Conservation (phyloP, 2,329 filamentous ascomycete species). For the Clonostachys chloroleuca region DNA sequence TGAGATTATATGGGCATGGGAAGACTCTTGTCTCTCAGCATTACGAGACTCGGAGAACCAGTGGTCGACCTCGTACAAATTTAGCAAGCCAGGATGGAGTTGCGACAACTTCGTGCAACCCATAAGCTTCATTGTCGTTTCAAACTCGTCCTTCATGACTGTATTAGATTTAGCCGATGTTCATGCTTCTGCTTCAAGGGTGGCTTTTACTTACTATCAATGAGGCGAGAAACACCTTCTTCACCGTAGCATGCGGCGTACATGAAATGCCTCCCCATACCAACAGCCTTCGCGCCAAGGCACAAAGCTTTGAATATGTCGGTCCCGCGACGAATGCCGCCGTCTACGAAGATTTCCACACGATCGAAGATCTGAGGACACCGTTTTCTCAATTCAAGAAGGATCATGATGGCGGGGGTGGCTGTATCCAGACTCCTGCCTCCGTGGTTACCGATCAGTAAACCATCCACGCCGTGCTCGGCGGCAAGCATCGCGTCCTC, state of each 20-base stretch:
- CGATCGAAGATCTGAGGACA: constrained; percentile 55
- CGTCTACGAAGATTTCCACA: constrained; percentile 59
- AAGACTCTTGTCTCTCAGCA: too few relatives aligned
- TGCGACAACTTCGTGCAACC: neutral
- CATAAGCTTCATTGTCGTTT: neutral
- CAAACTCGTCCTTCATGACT: neutral
- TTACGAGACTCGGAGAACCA: neutral
- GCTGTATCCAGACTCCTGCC: constrained; percentile 47
- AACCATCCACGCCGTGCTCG: constrained; percentile 58
- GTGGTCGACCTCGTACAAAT: neutral
- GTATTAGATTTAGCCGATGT: neutral
- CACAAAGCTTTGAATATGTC: constrained; percentile 66
- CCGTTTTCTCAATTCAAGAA: constrained; percentile 59
- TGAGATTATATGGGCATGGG: too few relatives aligned
- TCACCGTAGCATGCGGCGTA: constrained; percentile 58
- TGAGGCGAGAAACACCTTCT: constrained; percentile 46
- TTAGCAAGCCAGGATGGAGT: neutral
- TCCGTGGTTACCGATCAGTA: constrained; percentile 68
- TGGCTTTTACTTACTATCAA: constrained; percentile 38
- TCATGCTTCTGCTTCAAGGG: neutral
- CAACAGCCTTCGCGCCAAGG: constrained; percentile 59
- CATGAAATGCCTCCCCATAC: constrained; percentile 56
- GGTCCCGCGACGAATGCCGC: constrained; percentile 61
- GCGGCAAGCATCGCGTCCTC: constrained; percentile 34
- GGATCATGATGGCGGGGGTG: constrained; percentile 2